These are phyloP conservation scores for Cordyceps cateniannulata DNA, from an alignment of 2,329 filamentous ascomycete genomes.

Conservation along the genomic window DNA sequence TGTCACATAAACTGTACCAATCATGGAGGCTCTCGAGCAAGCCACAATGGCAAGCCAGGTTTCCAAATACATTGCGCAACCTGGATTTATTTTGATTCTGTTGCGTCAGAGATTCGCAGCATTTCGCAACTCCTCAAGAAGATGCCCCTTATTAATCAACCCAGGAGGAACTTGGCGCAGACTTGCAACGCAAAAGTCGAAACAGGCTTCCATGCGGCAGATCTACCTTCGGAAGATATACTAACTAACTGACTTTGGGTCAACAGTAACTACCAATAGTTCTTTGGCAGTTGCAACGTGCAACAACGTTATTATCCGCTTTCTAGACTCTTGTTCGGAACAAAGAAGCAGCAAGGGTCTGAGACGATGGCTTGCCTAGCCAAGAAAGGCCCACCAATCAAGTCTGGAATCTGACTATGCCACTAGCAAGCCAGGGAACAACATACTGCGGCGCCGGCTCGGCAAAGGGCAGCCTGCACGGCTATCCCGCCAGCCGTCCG, in stretches of 20 bases:
- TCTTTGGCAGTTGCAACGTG: neutral
- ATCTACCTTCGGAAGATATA: neutral
- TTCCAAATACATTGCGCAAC: neutral
- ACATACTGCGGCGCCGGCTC: conserved; percentile 9
- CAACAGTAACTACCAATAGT: no score
- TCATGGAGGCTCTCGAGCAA: neutral
- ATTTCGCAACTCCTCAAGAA: neutral
- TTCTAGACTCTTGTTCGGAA: neutral
- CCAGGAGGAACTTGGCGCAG: neutral
- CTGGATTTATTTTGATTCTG: neutral
- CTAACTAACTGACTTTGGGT: no score
- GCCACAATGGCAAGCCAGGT: neutral
- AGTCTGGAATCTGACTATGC: neutral
- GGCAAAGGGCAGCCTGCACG: conserved; percentile 6
- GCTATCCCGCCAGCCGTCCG: conserved; percentile 4
- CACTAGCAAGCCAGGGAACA: neutral
- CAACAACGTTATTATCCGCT: neutral
- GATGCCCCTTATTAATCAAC: no score
- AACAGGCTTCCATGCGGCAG: neutral
- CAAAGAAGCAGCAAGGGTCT: neutral
- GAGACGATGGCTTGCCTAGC: conserved; percentile 5
- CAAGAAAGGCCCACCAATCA: neutral
- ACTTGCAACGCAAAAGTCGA: neutral
- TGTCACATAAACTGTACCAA: neutral
- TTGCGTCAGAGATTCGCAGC: neutral